A percentile compares a stretch with the other conserved stretches of the same genome.
These are phyloP conservation scores for Rhizopus arrhizus DNA, from an alignment of 371 early-diverging fungal species.

Conservation along the genomic window DNA sequence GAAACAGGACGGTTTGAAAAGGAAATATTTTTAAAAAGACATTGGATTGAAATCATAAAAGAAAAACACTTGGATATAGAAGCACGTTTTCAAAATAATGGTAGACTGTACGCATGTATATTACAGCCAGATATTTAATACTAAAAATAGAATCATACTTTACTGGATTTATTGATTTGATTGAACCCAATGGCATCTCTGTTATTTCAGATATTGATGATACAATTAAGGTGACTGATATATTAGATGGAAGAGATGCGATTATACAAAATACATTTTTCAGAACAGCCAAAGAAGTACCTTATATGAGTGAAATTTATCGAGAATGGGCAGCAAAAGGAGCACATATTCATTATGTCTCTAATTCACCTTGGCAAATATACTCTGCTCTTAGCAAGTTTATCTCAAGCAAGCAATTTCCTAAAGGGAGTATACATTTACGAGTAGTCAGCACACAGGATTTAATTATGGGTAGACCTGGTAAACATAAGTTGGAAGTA, in stretches of 20 bases:
- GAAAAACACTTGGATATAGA: slow-evolving; percentile 14
- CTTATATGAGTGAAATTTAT: slow-evolving; percentile 47
- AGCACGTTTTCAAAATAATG: slow-evolving; percentile 23
- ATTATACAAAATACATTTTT: slow-evolving; percentile 53
- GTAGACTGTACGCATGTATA: not conserved
- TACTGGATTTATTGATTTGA: slow-evolving; percentile 51
- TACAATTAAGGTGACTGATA: slow-evolving; percentile 64
- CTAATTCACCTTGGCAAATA: slow-evolving; percentile 56
- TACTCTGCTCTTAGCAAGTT: slow-evolving; percentile 47
- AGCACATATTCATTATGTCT: slow-evolving; percentile 51
- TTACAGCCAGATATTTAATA: not conserved
- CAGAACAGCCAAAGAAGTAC: slow-evolving; percentile 40
- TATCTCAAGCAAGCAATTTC: slow-evolving; percentile 37
- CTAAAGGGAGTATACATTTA: slow-evolving; percentile 49
- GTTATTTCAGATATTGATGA: slow-evolving; percentile 69
- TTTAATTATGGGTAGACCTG: slow-evolving; percentile 35
- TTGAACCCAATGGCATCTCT: slow-evolving; percentile 55
- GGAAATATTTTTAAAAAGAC: not conserved
- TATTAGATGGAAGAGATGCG: slow-evolving; percentile 47
- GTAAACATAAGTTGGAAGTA: slow-evolving; percentile 43
- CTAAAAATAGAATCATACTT: slow-evolving; percentile 20
- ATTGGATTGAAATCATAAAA: not conserved
- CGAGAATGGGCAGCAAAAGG: slow-evolving; percentile 37
- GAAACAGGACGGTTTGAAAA: slow-evolving; percentile 11
- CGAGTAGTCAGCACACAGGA: slow-evolving; percentile 38